These are phyloP conservation scores for Rhizopus stolonifer DNA, from an alignment of 371 early-diverging fungal genomes.

Conservation along the genomic window DNA sequence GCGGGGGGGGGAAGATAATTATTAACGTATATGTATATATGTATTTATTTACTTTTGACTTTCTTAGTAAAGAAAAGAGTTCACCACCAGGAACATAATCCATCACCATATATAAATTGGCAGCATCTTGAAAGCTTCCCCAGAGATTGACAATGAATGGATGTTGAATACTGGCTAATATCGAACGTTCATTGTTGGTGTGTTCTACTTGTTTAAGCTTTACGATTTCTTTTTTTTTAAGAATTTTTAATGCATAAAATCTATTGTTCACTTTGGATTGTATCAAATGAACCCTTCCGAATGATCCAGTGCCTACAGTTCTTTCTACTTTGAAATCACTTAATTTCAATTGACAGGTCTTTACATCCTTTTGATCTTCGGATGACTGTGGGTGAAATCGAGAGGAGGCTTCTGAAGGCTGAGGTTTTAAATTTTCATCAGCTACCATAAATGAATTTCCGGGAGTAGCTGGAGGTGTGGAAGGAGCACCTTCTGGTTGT, in stretches of 20 bases:
- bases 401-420: background rate
- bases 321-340: constrained; percentile 52
- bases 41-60: constrained; percentile 12
- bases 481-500: constrained; percentile 15
- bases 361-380: background rate
- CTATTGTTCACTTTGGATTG: constrained; percentile 60
- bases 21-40: too few species aligned
- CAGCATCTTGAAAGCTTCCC: constrained; percentile 85
- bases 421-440: background rate
- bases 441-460: constrained; percentile 16
- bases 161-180: constrained; percentile 71
- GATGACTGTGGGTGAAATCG: background rate
- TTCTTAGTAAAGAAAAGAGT: constrained; percentile 77
- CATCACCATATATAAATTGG: constrained; percentile 89
- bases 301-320: constrained; percentile 93
- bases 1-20: too few species aligned
- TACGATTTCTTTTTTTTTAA: constrained; percentile 90
- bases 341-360: constrained; percentile 13
- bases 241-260: constrained; percentile 87
- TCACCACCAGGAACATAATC: constrained; percentile 95
- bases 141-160: constrained; percentile 91
- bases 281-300: constrained; percentile 93
- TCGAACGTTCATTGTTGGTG: constrained; percentile 82
- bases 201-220: constrained; percentile 91
- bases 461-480: constrained; percentile 23